Evolutionary conservation across 225 moss, liverwort and hornwort species (phyloP).

Genomic region (Antitrichia curtipendula): DNA sequence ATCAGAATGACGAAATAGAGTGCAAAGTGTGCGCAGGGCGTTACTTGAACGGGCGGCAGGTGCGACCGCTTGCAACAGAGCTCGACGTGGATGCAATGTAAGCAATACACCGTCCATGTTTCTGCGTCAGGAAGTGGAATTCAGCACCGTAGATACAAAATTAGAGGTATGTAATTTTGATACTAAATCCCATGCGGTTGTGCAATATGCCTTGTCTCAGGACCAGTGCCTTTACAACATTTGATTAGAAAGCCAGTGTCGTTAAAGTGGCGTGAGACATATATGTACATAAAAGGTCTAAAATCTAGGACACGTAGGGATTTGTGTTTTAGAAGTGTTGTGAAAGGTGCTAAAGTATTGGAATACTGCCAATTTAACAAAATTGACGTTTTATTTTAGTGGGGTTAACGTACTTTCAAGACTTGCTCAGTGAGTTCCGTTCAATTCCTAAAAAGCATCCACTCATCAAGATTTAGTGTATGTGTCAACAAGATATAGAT

Average conservation of each 20-base stretch:
- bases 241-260: not conserved
- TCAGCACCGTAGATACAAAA: not conserved
- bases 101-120: not conserved
- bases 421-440: not conserved
- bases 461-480: not conserved
- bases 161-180: not conserved
- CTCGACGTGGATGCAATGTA: slow-evolving; percentile 9
- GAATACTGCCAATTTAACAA: not conserved
- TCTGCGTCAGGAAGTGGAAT: not conserved
- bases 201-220: not conserved
- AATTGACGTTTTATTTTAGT: not conserved
- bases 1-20: not conserved
- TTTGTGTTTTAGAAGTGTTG: no score
- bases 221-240: not conserved
- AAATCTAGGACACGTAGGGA: not conserved
- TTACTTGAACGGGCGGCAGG: not conserved
- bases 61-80: slow-evolving; percentile 12
- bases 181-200: not conserved
- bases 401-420: not conserved
- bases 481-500: not conserved
- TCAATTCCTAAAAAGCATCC: not conserved
- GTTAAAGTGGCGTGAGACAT: not conserved
- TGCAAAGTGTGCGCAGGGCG: not conserved
- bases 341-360: not conserved
- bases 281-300: not conserved